These are phyloP conservation scores for Penicillium brevicompactum DNA, from an alignment of 2,329 filamentous ascomycete species.

Conservation along the genomic window DNA sequence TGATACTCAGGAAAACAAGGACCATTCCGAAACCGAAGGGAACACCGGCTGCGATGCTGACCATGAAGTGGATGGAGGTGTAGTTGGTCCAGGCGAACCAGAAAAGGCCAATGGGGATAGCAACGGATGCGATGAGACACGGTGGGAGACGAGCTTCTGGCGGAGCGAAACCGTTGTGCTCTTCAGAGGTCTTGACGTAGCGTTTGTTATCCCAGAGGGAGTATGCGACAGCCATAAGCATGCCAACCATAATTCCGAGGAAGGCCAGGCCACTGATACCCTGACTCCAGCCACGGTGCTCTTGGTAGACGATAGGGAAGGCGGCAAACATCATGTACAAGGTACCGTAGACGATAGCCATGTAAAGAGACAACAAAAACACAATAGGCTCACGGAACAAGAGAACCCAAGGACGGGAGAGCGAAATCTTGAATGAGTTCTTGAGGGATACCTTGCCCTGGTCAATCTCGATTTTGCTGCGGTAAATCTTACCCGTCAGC, in stretches of 20 bases:
- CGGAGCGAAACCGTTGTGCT: constrained; percentile 25
- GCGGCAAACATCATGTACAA: constrained; percentile 35
- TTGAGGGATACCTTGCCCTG: constrained; percentile 24
- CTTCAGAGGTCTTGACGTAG: constrained; percentile 20
- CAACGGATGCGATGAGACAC: constrained; percentile 26
- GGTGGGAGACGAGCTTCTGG: constrained; percentile 33
- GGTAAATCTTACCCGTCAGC: constrained; percentile 28
- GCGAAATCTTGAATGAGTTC: constrained; percentile 26
- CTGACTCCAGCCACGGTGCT: constrained; percentile 31
- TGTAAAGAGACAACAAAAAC: constrained; percentile 33
- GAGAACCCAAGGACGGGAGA: constrained; percentile 33
- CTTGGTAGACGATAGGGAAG: constrained; percentile 34
- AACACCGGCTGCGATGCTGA: constrained; percentile 25
- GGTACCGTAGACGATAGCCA: constrained; percentile 33
- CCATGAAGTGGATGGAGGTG: constrained; percentile 28
- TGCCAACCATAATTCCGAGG: constrained; percentile 36
- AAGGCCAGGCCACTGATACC: constrained; percentile 31
- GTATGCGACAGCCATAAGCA: constrained; percentile 27
- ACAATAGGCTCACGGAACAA: constrained; percentile 35
- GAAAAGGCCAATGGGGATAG: constrained; percentile 32
- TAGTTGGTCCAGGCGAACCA: constrained; percentile 39
- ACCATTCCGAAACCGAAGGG: constrained; percentile 32
- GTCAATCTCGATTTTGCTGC: constrained; percentile 29
- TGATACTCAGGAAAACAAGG: constrained; percentile 27
- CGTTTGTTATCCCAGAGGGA: constrained; percentile 30